Evolutionary conservation across 495 filamentous ascomycete genomes (phyloP), one percentile per base, ranked within the genome.

Genomic region (Podospora anserina): DNA sequence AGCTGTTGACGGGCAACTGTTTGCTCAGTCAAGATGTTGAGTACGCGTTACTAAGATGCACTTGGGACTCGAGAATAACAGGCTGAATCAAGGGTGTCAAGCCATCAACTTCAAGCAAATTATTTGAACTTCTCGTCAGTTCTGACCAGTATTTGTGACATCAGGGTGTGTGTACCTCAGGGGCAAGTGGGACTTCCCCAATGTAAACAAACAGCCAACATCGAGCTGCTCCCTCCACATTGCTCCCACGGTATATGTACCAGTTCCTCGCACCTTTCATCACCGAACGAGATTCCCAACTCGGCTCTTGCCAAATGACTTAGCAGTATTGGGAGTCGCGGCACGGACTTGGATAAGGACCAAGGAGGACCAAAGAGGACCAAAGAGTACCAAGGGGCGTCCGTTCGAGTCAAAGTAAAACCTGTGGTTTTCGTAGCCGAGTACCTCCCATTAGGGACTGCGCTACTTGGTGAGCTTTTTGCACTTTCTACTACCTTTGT

Each of bases 381-480:
- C 32, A 39, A 39, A 39, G 20, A 23, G 30, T 32, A 32, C 30
- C 39, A 49, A 49, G 39, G 18, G 55, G n/a, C 53, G 23, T 18
- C 23, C 55, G n/a, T 58, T 58, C 55, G 55, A 20, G 18, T 58
- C 55, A 18, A 58, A 58, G 55, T 20, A 58, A 58, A 58, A 58
- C 55, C 55, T 18, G 20, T 18, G 39, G 3, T 58, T 58, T 58
- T 58, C 55, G 55, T 58, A 58, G 5, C 55, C 18, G 55, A 26
- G 9, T 58, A 19, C 55, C 55, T 5, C 18, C 19, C 55, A 20
- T 18, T 7, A 20, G 55, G 55, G 55, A 56, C 20, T 23, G 20
- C 20, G 55, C 3, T 19, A 2, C n/a, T 26, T 18, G 18, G 55
- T 20, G 55, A 58, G 55, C 55, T 58, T 58, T n/a, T 58, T 58